phyloP scores from a whole-genome alignment of 352 stramenopile species.

The Pythium insidiosum region DNA sequence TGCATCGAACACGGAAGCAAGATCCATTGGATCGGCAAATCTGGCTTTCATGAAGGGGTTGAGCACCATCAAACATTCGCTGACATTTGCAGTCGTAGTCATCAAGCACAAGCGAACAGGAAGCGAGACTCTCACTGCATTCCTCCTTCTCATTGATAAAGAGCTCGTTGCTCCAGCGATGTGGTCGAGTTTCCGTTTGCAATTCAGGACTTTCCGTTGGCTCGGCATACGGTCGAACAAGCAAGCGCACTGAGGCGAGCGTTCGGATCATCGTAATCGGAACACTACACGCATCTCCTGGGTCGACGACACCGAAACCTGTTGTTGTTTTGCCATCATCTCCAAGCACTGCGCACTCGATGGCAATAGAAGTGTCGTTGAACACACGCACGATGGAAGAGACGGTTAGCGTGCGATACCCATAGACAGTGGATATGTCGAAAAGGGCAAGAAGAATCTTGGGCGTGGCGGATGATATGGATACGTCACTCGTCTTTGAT shows the following conservation, averaged over 20 bases:
- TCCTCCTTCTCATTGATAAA: slow-evolving; percentile 67
- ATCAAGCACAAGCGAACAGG: slow-evolving; percentile 56
- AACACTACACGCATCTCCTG: slow-evolving; percentile 49
- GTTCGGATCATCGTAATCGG: slow-evolving; percentile 54
- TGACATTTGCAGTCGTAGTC: slow-evolving; percentile 74
- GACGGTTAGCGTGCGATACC: slow-evolving; percentile 68
- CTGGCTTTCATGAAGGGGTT: slow-evolving; percentile 61
- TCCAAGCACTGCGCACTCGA: slow-evolving; percentile 53
- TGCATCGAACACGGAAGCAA: slow-evolving; percentile 59
- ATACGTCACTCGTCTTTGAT: slow-evolving; percentile 8
- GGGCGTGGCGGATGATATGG: not conserved
- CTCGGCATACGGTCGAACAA: slow-evolving; percentile 40
- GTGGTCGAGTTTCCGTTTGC: slow-evolving; percentile 29
- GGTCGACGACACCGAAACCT: slow-evolving; percentile 52
- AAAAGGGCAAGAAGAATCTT: slow-evolving; percentile 55
- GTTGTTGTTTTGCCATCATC: slow-evolving; percentile 51
- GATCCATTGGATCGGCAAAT: slow-evolving; percentile 62
- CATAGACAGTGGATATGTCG: slow-evolving; percentile 61
- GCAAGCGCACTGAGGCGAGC: slow-evolving; percentile 45
- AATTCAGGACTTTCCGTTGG: not conserved
- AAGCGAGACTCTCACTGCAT: slow-evolving; percentile 42
- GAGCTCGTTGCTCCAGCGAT: slow-evolving; percentile 80
- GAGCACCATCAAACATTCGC: slow-evolving; percentile 68
- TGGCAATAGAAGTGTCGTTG: slow-evolving; percentile 51
- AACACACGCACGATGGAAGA: slow-evolving; percentile 73